Evolutionary conservation across 306 rosid genomes (phyloP).

Genomic region (Astragalus glycyphyllos): DNA sequence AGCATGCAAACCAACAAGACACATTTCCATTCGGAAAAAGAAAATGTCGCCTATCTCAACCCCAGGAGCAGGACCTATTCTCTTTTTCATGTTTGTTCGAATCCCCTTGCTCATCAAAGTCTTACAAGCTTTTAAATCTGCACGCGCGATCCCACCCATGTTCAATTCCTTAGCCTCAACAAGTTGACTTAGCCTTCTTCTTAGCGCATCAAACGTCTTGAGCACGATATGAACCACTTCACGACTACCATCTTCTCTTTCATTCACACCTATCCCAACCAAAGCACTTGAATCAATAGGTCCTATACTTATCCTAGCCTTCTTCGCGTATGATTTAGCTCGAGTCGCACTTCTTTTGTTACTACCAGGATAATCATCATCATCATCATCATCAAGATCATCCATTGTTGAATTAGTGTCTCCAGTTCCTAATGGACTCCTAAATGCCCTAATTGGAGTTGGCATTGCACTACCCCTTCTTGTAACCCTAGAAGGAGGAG

Average conservation of each 20-base stretch:
- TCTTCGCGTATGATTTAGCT: constrained; percentile 42
- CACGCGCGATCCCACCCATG: constrained; percentile 50
- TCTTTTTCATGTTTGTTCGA: constrained; percentile 65
- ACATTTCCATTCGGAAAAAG: constrained; percentile 68
- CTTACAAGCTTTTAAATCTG: constrained; percentile 66
- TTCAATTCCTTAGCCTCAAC: constrained; percentile 61
- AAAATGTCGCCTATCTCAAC: constrained; percentile 78
- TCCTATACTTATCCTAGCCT: constrained; percentile 31
- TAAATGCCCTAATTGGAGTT: constrained; percentile 39
- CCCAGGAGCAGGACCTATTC: constrained; percentile 66
- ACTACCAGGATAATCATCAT: constrained; percentile 29
- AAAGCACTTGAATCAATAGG: constrained; percentile 41
- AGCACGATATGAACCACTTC: constrained; percentile 60
- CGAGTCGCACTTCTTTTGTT: constrained; percentile 17
- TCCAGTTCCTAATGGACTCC: constrained; percentile 41
- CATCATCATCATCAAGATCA: constrained; percentile 36
- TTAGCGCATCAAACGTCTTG: constrained; percentile 55
- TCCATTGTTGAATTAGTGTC: constrained; percentile 34
- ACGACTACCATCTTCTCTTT: constrained; percentile 56
- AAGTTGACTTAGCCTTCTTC: constrained; percentile 69
- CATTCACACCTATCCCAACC: constrained; percentile 39
- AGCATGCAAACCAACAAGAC: constrained; percentile 69
- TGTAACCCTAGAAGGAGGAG: constrained; percentile 22
- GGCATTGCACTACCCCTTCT: constrained; percentile 36
- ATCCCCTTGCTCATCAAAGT: constrained; percentile 59